These are phyloP conservation scores for Asclepias syriaca DNA, from an alignment of 257 asterid species.

Conservation along the genomic window DNA sequence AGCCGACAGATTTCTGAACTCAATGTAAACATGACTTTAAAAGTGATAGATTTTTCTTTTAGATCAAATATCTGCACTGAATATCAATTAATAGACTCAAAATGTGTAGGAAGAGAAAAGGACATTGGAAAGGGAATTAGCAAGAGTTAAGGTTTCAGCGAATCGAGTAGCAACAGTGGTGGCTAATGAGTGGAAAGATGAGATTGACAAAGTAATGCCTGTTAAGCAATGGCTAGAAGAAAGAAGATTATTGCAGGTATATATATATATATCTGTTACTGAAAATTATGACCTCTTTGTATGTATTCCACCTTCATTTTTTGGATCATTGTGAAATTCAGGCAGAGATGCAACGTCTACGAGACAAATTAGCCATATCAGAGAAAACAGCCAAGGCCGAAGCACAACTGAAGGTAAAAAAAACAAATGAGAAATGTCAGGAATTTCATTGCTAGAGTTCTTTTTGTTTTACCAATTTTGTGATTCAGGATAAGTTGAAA, in stretches of 20 bases:
- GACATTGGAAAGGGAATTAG: conserved; percentile 81
- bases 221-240: conserved; percentile 95
- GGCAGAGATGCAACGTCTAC: conserved; percentile 77
- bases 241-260: conserved; percentile 72
- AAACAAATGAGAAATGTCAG: not conserved
- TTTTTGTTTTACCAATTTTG: conserved; percentile 5
- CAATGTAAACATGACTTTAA: conserved; percentile 32
- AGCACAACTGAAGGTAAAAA: conserved; percentile 70
- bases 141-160: conserved; percentile 79
- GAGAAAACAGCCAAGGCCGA: conserved; percentile 80
- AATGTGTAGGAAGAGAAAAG: conserved; percentile 70
- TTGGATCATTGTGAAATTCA: conserved; percentile 18
- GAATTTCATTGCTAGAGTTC: not conserved
- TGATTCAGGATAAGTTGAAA: conserved; percentile 71
- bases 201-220: conserved; percentile 84
- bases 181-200: conserved; percentile 97
- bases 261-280: not conserved
- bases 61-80: not conserved
- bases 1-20: conserved; percentile 60
- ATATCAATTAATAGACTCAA: not conserved
- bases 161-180: conserved; percentile 68
- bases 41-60: not conserved
- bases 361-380: conserved; percentile 63
- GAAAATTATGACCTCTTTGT: not conserved
- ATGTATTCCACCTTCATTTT: conserved; percentile 8